A percentile compares a stretch with the other conserved stretches of the same genome.
phyloP scores from a whole-genome alignment of 208 protist species.

The Acanthamoeba culbertsoni region DNA sequence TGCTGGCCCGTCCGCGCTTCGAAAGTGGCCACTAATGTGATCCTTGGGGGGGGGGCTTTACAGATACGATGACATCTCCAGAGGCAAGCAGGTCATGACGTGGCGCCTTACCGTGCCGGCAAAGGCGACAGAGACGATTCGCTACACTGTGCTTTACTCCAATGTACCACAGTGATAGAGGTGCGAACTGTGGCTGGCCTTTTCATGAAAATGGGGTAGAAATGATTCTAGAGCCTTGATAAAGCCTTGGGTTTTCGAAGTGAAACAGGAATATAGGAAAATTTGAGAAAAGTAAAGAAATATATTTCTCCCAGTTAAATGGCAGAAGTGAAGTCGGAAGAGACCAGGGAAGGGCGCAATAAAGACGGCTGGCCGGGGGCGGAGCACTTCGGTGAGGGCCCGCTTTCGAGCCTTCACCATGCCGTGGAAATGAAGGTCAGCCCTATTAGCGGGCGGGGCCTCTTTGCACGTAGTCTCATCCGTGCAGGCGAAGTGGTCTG shows the following conservation, averaged over 20 bases:
- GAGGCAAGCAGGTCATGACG: neutral
- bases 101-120: neutral
- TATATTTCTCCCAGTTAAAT: neutral
- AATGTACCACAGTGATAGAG: neutral
- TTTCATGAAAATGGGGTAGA: too few relatives aligned
- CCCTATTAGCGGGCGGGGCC: neutral
- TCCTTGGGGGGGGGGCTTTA: too few relatives aligned
- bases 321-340: neutral
- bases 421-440: neutral
- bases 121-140: neutral
- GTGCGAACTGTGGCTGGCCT: too few relatives aligned
- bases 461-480: conserved; percentile 15
- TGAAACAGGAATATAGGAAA: neutral
- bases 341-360: neutral
- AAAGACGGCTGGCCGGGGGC: neutral
- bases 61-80: neutral
- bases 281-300: neutral
- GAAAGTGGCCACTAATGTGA: too few relatives aligned
- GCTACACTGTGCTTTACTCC: conserved; percentile 13
- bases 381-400: conserved; percentile 27
- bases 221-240: too few relatives aligned
- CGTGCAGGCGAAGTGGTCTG: conserved; percentile 35
- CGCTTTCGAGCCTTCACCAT: neutral
- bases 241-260: too few relatives aligned
- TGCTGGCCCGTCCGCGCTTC: neutral